Conservation (phyloP, 2,329 filamentous ascomycete species). For the Fusarium nisikadoi region DNA sequence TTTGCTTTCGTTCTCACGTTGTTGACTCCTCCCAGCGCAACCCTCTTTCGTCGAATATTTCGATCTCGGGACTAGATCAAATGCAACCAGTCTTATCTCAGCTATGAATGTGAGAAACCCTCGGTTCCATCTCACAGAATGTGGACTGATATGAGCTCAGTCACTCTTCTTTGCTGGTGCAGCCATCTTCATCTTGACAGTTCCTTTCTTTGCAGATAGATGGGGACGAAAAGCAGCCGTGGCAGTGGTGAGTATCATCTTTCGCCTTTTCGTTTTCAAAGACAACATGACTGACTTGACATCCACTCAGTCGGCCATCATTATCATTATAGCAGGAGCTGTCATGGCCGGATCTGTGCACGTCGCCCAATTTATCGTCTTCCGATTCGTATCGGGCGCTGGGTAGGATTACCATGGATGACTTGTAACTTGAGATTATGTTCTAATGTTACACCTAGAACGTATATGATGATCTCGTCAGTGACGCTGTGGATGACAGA, state of each 20-base stretch:
- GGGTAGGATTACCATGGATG: neutral
- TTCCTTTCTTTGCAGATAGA: neutral
- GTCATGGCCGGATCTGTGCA: neutral
- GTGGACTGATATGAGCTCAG: neutral
- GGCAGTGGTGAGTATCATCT: neutral
- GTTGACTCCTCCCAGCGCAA: neutral
- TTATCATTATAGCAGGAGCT: neutral
- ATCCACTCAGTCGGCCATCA: neutral
- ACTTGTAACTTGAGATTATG: fast-evolving
- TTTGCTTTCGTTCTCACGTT: neutral
- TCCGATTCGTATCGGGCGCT: neutral
- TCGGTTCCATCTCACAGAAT: too few relatives aligned
- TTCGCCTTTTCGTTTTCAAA: neutral
- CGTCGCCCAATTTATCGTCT: neutral
- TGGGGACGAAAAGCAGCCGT: neutral
- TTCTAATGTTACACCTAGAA: neutral
- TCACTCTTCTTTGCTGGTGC: neutral
- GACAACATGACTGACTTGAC: neutral
- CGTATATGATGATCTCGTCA: neutral
- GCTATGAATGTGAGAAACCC: neutral
- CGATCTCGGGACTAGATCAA: neutral
- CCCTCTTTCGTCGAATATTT: neutral
- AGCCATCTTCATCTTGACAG: neutral
- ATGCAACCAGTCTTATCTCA: neutral
- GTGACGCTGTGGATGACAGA: neutral